Evolutionary conservation across 2,329 filamentous ascomycete species (phyloP).

Genomic region (Scortechinia acanthostroma): DNA sequence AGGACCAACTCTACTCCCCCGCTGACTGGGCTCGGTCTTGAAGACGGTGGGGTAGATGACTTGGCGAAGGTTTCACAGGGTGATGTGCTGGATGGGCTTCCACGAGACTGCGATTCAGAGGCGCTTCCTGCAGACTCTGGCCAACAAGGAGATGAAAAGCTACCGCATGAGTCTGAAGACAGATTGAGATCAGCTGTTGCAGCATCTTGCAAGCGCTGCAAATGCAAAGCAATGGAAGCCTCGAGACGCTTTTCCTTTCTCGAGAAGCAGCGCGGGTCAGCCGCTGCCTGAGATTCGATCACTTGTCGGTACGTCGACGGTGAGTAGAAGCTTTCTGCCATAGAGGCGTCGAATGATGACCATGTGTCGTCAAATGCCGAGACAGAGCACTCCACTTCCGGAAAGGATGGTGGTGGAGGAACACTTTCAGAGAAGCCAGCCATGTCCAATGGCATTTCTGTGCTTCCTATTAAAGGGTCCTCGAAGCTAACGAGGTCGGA

Average conservation of each 20-base stretch:
- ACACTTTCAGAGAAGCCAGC: no score
- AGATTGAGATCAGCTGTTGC: constrained; percentile 14
- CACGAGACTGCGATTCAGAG: constrained; percentile 8
- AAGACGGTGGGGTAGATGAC: neutral
- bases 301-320: constrained; percentile 14
- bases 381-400: no score
- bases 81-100: constrained; percentile 5
- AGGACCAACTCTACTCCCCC: constrained; percentile 23
- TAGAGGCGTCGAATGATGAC: no score
- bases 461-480: no score
- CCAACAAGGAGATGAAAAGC: constrained; percentile 17
- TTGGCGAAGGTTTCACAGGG: neutral
- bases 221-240: constrained; percentile 26
- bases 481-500: no score
- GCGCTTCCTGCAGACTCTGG: no score
- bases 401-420: no score
- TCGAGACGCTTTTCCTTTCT: constrained; percentile 28
- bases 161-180: constrained; percentile 16
- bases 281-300: constrained; percentile 24
- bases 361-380: no score
- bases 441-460: no score
- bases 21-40: constrained; percentile 4
- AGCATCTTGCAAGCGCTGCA: constrained; percentile 23
- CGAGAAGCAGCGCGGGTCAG: constrained; percentile 19
- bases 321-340: no score